Base-by-base conservation (phyloP, 2,329 filamentous ascomycete genomes). In the Neofusicoccum cordaticola region DNA sequence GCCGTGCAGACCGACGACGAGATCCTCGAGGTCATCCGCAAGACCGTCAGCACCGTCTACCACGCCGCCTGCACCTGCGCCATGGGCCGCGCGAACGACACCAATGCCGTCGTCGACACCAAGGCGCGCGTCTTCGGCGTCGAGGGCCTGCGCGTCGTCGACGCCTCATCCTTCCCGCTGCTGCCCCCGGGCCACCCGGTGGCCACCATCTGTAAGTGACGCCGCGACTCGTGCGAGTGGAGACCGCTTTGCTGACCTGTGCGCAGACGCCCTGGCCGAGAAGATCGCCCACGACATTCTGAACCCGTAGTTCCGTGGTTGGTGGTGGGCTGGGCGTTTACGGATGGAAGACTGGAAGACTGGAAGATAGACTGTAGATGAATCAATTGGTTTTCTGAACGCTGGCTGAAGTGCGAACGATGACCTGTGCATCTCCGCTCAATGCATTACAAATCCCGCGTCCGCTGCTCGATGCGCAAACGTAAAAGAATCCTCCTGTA, bases 21-120 rank as follows among this genome's bases (percentile, higher is more conserved):
- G 72, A 73, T 72, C 52, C 80, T 82, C 69, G 84, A 77, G 61
- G 81, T 76, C 68, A 80, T 88, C 41, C 88, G 86, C 86, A 76
- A 83, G 44, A 50, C 13, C 22, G 35, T 62, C n/a, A 47, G 19
- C n/a, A 62, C 58, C 3, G 13, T 62, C 2, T 62, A 15, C n/a
- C 58, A 62, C 19, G 58, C 44, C 9, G 13, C 12, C 7, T 62
- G 58, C 45, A 62, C 58, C 44, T 48, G 45, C 34, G 12, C n/a
- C 8, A 62, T 62, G 58, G 58, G 58, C 1, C 15, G 17, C 11
- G 44, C 50, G 8, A 12, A 13, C 3, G 58, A 62, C 27, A 1
- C 3, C 1, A 47, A 15, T 27, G 71, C 70, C 2, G 71, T 72
- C 2, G 70, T 72, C 27, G 70, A 72, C 47, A 13, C 37, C 1